A percentile compares a stretch with the other conserved stretches of the same genome.
Evolutionary conservation across 2,329 filamentous ascomycete genomes (phyloP).

Genomic region (Lasiodiplodia sp.): DNA sequence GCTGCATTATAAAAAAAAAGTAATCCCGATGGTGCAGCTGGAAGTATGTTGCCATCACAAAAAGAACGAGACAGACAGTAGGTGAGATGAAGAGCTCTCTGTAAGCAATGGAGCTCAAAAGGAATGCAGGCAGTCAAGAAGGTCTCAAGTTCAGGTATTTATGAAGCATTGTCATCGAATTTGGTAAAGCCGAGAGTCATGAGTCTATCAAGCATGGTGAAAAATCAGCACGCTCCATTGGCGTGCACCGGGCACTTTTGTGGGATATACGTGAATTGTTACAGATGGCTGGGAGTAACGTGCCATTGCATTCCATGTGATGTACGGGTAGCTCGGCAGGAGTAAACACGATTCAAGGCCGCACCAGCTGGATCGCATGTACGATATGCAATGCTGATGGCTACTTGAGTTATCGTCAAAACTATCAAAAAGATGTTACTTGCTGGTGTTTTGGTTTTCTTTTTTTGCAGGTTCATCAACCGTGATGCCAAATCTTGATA

Average conservation of each 20-base stretch:
- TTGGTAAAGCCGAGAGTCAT: too few relatives aligned
- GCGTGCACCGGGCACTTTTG: neutral
- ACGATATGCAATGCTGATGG: accelerated
- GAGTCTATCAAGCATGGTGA: too few relatives aligned
- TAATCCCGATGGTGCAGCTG: too few relatives aligned
- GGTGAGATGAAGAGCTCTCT: too few relatives aligned
- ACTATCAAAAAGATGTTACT: neutral
- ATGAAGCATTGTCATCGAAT: too few relatives aligned
- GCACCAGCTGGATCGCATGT: neutral
- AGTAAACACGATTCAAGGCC: neutral
- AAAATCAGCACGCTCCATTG: neutral
- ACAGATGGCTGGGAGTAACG: neutral
- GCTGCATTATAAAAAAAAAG: too few relatives aligned
- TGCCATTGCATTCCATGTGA: neutral
- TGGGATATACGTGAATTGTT: neutral
- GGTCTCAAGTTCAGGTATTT: too few relatives aligned
- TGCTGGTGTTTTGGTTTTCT: neutral
- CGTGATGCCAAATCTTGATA: neutral
- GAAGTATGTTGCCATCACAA: too few relatives aligned
- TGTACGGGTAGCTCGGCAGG: too few relatives aligned
- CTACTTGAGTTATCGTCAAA: neutral
- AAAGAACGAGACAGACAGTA: too few relatives aligned
- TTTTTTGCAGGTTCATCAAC: neutral
- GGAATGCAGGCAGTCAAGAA: too few relatives aligned
- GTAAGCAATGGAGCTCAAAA: too few relatives aligned